phyloP scores from a whole-genome alignment of 2,329 filamentous ascomycete genomes.

The Aspergillus floridensis region DNA sequence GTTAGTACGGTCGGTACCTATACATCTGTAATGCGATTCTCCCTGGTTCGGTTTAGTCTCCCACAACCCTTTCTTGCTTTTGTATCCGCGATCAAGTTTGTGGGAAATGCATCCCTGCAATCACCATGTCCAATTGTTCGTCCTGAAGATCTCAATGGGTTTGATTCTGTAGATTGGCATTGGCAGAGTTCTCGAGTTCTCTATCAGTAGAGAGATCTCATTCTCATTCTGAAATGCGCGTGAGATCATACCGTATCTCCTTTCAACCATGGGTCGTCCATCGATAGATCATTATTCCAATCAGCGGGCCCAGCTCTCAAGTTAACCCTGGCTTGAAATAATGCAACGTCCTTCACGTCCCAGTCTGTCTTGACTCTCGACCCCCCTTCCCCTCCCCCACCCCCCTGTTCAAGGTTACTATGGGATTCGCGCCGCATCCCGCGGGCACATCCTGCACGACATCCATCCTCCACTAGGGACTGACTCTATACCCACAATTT shows the following conservation, averaged over 20 bases:
- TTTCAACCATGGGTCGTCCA: not conserved
- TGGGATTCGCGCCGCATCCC: conserved; percentile 22
- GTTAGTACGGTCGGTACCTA: too few species aligned
- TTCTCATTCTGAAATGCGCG: not conserved
- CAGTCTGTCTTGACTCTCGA: not conserved
- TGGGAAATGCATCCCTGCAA: not conserved
- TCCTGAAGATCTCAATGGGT: not conserved
- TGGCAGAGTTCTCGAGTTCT: not conserved
- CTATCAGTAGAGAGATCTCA: not conserved
- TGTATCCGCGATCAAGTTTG: not conserved
- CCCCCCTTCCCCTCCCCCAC: not conserved
- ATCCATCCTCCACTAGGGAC: conserved; percentile 17
- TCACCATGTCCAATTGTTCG: too few species aligned
- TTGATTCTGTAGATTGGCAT: not conserved
- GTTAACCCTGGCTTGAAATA: conserved; percentile 14
- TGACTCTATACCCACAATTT: conserved; percentile 2
- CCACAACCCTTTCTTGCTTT: not conserved
- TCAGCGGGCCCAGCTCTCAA: conserved; percentile 3
- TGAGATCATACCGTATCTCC: not conserved
- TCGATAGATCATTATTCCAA: not conserved
- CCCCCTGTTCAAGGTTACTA: conserved; percentile 23
- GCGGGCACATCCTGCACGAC: conserved; percentile 24
- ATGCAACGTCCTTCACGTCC: conserved; percentile 18
- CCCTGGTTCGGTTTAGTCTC: not conserved
- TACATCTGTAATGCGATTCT: not conserved